Evolutionary conservation across 106 monocot species (phyloP).

Genomic region (Dendrobium officinale): DNA sequence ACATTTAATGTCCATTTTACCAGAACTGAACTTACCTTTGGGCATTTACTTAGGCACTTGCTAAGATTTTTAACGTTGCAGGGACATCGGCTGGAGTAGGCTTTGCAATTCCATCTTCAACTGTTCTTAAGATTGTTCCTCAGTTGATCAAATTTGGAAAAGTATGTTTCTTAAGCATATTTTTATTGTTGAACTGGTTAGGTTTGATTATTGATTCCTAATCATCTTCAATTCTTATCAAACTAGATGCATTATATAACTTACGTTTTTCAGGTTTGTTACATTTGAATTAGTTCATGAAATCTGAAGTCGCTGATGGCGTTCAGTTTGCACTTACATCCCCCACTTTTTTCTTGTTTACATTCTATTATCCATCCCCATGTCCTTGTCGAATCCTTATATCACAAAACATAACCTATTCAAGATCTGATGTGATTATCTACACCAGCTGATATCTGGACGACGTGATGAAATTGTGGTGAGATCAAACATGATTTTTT

Average conservation of each 20-base stretch:
- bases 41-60: neutral
- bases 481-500: no score
- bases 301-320: neutral
- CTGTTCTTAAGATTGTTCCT: conserved; percentile 83
- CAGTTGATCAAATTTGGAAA: conserved; percentile 87
- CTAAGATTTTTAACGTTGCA: conserved; percentile 19
- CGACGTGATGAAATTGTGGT: no score
- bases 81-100: conserved; percentile 95
- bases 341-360: neutral
- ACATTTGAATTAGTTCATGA: neutral
- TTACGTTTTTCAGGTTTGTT: neutral
- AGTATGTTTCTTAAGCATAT: conserved; percentile 31
- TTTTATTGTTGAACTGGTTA: neutral
- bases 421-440: conserved; percentile 1
- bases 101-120: conserved; percentile 93
- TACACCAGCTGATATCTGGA: neutral
- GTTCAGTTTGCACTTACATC: neutral
- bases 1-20: neutral
- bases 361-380: neutral
- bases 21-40: neutral
- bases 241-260: neutral
- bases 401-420: neutral
- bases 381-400: neutral
- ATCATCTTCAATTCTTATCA: neutral
- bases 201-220: neutral